These are phyloP conservation scores for Backusella liffmaniae DNA, from an alignment of 192 early-diverging fungal genomes.

Conservation along the genomic window DNA sequence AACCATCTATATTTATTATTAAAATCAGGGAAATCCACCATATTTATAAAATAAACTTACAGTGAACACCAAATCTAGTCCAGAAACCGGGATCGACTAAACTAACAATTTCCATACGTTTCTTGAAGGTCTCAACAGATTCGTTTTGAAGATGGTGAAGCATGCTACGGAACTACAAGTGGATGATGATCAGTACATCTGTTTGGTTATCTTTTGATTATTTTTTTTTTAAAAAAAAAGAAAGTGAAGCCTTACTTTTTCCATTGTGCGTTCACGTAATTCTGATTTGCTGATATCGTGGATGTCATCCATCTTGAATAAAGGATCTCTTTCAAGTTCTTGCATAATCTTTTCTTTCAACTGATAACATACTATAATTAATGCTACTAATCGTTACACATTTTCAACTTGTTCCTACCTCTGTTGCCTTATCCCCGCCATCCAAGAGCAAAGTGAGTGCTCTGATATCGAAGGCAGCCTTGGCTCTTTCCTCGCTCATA, in stretches of 20 bases:
- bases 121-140: constrained; percentile 65
- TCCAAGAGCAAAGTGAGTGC: constrained; percentile 85
- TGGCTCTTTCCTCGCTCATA: constrained; percentile 73
- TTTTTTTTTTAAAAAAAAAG: not conserved
- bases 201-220: not conserved
- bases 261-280: constrained; percentile 84
- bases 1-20: constrained; percentile 43
- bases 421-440: constrained; percentile 62
- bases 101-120: constrained; percentile 79
- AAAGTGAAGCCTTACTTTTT: constrained; percentile 56
- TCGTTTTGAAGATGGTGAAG: constrained; percentile 73
- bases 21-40: not conserved
- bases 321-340: constrained; percentile 81
- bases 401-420: constrained; percentile 11
- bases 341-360: constrained; percentile 81
- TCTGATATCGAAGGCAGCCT: constrained; percentile 72
- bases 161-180: constrained; percentile 56
- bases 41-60: constrained; percentile 24
- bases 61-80: constrained; percentile 92
- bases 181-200: not conserved
- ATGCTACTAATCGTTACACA: no score
- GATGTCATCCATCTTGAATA: constrained; percentile 77
- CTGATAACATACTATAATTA: constrained; percentile 15
- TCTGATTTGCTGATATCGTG: constrained; percentile 74
- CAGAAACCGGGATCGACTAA: constrained; percentile 86